Evolutionary conservation across 2,329 filamentous ascomycete genomes (phyloP).

Genomic region (Paradendryphiella salina): DNA sequence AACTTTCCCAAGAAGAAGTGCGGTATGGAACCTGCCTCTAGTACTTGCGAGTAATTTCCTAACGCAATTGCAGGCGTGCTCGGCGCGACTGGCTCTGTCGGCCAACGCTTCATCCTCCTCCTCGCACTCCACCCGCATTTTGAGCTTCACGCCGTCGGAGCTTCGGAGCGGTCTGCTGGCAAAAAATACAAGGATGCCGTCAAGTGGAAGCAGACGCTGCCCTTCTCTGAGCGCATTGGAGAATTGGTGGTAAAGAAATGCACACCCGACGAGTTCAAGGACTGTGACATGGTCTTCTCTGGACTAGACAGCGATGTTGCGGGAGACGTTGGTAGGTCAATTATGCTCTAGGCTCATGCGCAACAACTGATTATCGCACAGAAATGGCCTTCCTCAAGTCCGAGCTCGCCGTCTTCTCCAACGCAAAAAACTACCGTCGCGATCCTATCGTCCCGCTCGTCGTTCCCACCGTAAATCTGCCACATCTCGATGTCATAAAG

Average conservation of each 20-base stretch:
- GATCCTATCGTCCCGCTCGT: constrained; percentile 89
- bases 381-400: constrained; percentile 90
- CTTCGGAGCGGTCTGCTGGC: constrained; percentile 83
- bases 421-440: constrained; percentile 95
- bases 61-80: constrained; percentile 62
- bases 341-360: background rate
- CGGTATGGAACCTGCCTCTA: constrained; percentile 53
- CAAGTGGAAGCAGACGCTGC: constrained; percentile 87
- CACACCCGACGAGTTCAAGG: constrained; percentile 76
- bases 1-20: constrained; percentile 58
- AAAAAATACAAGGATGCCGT: constrained; percentile 96
- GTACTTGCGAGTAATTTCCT: constrained; percentile 6
- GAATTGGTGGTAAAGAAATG: constrained; percentile 86
- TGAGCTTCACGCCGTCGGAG: constrained; percentile 83
- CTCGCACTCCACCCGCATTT: constrained; percentile 87
- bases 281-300: constrained; percentile 92
- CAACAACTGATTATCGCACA: constrained; percentile 10
- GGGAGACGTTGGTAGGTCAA: constrained; percentile 75
- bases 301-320: constrained; percentile 92
- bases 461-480: constrained; percentile 90
- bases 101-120: constrained; percentile 92
- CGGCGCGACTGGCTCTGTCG: constrained; percentile 90
- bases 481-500: constrained; percentile 84
- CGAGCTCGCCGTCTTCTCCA: constrained; percentile 91
- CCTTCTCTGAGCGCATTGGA: constrained; percentile 75